Evolutionary conservation across 2,329 filamentous ascomycete genomes (phyloP).

Genomic region (Penicillium verrucosum): DNA sequence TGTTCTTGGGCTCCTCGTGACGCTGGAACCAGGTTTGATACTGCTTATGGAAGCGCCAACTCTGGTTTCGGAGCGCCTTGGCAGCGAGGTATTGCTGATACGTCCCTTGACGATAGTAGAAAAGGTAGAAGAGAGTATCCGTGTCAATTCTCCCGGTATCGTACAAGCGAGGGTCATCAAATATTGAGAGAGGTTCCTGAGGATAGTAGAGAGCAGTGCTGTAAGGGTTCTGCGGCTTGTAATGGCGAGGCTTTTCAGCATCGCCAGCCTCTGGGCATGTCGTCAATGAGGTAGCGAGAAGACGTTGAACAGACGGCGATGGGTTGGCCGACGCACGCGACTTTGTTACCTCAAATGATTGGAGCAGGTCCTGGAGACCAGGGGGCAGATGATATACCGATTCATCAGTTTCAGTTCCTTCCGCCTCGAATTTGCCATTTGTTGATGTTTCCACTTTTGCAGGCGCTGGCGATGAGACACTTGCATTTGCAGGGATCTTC

Average conservation of each 20-base stretch:
- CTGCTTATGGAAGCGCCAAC: slow-evolving; percentile 99
- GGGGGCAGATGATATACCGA: slow-evolving; percentile 91
- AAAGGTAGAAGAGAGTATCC: slow-evolving; percentile 96
- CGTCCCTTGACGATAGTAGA: slow-evolving; percentile 96
- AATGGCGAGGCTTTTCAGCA: slow-evolving; percentile 76
- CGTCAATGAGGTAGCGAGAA: slow-evolving; percentile 72
- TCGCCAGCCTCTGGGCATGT: slow-evolving; percentile 73
- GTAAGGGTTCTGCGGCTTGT: slow-evolving; percentile 78
- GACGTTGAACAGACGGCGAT: slow-evolving; percentile 65
- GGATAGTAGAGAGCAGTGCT: slow-evolving; percentile 81
- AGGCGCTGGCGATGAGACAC: slow-evolving; percentile 45
- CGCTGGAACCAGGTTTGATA: slow-evolving; percentile 99
- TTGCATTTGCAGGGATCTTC: slow-evolving; percentile 51
- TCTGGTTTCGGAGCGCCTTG: slow-evolving; percentile 96
- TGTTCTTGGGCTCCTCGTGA: slow-evolving; percentile 96
- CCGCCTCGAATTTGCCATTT: slow-evolving; percentile 52
- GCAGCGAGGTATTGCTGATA: slow-evolving; percentile 95
- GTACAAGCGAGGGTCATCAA: slow-evolving; percentile 87
- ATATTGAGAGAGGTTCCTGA: slow-evolving; percentile 84
- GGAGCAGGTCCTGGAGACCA: slow-evolving; percentile 82
- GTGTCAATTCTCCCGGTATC: slow-evolving; percentile 74
- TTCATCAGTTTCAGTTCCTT: slow-evolving; percentile 61
- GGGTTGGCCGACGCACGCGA: slow-evolving; percentile 60
- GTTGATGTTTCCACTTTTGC: slow-evolving; percentile 47
- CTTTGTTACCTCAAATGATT: slow-evolving; percentile 83